Evolutionary conservation across 2,329 filamentous ascomycete genomes (phyloP), one percentile per base, ranked within the genome.

Genomic region (Aspergillus oerlinghausenensis): DNA sequence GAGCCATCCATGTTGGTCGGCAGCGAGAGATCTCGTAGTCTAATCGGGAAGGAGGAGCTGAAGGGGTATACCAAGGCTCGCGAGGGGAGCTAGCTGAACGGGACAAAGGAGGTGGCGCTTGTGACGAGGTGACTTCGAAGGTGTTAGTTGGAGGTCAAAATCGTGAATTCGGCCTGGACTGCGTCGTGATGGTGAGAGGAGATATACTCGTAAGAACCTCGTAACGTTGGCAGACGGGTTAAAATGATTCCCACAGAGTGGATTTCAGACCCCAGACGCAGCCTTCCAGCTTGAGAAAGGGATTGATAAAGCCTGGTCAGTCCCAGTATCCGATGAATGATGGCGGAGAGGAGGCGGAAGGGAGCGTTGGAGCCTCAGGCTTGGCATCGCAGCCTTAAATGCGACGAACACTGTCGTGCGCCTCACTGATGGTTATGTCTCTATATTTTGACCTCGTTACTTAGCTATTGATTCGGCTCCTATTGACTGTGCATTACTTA

Each of bases 1-100:
- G 65, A 63, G 53, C 70, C 70, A 38, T 73, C 73, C 71, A 74
- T 74, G 19, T 54, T 59, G 50, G 38, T 52, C 35, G 51, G 25
- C 38, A 47, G 21, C 43, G 5, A 35, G 23, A 51, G n/a, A 14
- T 38, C 23, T 55, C 10, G 7, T 25, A 28, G 28, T 26, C 23
- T n/a, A 17, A 17, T 26, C 10, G 3, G 23, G 3, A 9, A 19
- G 28, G 10, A 35, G 47, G n/a, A 29, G 28, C 19, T 23, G 10
- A 42, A 54, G 19, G 43, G 28, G 23, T 47, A 51, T 4, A 21
- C 17, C 19, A 3, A 40, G 28, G 21, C 26, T 21, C 40, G 42
- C 23, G 23, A 35, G 14, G 25, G 25, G 38, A 25, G n/a, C 43
- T 23, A 29, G 40, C 4, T 2, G 21, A 6, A 43, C 1, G 40